These are phyloP conservation scores for Colletotrichum siamense DNA, from an alignment of 2,329 filamentous ascomycete species.

Conservation along the genomic window DNA sequence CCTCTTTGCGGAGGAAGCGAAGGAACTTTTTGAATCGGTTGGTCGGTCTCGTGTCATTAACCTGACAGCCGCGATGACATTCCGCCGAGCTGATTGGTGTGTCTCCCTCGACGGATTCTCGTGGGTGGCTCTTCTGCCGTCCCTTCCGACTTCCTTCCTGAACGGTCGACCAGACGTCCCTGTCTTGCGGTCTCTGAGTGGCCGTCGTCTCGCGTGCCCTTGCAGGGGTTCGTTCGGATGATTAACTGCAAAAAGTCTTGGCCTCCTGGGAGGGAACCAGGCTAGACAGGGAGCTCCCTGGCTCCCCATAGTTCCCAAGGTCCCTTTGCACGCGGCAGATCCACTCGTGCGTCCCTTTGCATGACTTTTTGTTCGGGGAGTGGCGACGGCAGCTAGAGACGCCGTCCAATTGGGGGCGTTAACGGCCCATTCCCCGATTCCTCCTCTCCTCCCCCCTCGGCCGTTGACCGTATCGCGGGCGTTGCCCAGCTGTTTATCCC, in stretches of 20 bases:
- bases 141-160: conserved; percentile 10
- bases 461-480: not conserved
- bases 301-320: not conserved
- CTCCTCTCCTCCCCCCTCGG: not conserved
- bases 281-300: conserved; percentile 9
- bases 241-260: not conserved
- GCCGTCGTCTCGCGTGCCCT: not conserved
- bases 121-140: not conserved
- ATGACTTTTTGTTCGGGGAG: conserved; percentile 1
- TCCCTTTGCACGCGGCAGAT: conserved; percentile 17
- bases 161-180: not conserved
- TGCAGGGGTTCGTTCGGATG: conserved; percentile 4
- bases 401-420: not conserved
- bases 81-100: not conserved
- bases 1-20: not conserved
- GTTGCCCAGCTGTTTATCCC: not conserved
- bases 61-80: not conserved
- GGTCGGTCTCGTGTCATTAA: conserved; percentile 7
- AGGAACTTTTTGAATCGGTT: conserved; percentile 11
- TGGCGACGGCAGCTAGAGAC: not conserved
- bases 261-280: not conserved
- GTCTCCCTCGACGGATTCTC: not conserved
- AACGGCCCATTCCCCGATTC: not conserved
- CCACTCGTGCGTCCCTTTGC: not conserved
- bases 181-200: not conserved